These are phyloP conservation scores for Fusarium piperis DNA, from an alignment of 2,329 filamentous ascomycete genomes.

Conservation along the genomic window DNA sequence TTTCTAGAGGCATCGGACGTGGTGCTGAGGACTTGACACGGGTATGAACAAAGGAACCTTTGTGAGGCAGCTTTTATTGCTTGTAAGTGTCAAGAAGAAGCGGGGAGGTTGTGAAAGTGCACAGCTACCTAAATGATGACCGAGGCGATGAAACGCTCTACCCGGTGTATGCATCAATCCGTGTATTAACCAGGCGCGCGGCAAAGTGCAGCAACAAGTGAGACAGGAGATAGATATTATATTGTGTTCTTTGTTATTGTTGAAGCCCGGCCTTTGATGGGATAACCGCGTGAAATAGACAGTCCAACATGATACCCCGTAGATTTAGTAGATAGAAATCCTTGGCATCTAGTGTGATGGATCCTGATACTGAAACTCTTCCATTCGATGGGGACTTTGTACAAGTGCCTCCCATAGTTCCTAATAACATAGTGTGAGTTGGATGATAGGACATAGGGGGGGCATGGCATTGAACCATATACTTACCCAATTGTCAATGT, in stretches of 20 bases:
- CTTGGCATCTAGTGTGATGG: neutral
- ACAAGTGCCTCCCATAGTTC: slow-evolving; percentile 28
- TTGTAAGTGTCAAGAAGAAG: neutral
- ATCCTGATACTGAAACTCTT: slow-evolving; percentile 13
- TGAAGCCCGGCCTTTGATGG: no score
- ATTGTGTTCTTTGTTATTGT: no score
- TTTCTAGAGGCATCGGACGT: neutral
- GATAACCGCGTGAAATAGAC: no score
- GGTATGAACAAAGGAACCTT: neutral
- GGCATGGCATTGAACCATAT: neutral
- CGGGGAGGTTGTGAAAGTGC: neutral
- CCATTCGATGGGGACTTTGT: slow-evolving; percentile 12
- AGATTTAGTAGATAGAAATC: no score
- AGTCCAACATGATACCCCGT: no score
- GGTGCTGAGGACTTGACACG: neutral
- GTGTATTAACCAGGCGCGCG: neutral
- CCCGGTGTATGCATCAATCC: neutral
- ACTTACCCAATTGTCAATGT: slow-evolving; percentile 33
- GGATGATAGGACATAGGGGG: rapidly evolving
- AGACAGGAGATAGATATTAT: no score
- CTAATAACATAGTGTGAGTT: neutral
- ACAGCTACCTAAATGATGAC: neutral
- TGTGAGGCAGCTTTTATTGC: neutral
- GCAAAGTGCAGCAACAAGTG: neutral
- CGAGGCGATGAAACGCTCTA: neutral